Evolutionary conservation across 306 rosid genomes (phyloP), one percentile per base, ranked within the genome.

Genomic region (Cucumis cinereus): DNA sequence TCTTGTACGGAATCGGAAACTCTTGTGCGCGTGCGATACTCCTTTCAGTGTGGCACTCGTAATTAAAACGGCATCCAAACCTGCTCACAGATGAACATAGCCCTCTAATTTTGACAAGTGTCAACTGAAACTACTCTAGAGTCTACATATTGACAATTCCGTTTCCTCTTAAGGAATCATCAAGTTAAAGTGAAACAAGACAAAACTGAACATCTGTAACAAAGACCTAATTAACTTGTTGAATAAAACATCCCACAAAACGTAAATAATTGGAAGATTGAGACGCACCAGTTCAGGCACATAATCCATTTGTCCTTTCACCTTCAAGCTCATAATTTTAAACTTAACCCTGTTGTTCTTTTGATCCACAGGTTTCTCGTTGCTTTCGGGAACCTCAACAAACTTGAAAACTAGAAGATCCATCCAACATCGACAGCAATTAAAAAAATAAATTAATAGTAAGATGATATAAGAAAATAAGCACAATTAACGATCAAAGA

Each of bases 311-410:
- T 84, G 40, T 82, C 93, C 97, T 76, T 95, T 86, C 89, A 95
- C 98, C 91, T 95, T 95, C 89, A 95, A 86, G 89, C 98, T 95
- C 98, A 92, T 95, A 85, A 92, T 95, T 88, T 95, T 95, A 87
- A 95, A 95, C 81, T 95, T 95, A 75, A 90, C 96, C 83, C 86
- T 87, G 85, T 89, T 89, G 85, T 89, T 89, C 88, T 85, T 95
- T 70, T 92, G 87, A 79, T 86, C 89, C 54, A 83, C 93, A 16
- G 89, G 85, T 76, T 86, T 94, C 86, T 94, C 99, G 81, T 94
- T 92, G 77, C 87, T 89, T 84, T 94, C 99, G 0, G 99, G 99
- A 69, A 64, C 74, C 90, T 94, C 99, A 54, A 94, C 97, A 88
- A 94, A 94, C 89, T 94, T 94, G 90, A 90, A 94, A 78, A 94